A percentile compares a stretch with the other conserved stretches of the same genome.
Evolutionary conservation across 371 early-diverging fungal genomes (phyloP).

Genomic region (Mucor mucedo): DNA sequence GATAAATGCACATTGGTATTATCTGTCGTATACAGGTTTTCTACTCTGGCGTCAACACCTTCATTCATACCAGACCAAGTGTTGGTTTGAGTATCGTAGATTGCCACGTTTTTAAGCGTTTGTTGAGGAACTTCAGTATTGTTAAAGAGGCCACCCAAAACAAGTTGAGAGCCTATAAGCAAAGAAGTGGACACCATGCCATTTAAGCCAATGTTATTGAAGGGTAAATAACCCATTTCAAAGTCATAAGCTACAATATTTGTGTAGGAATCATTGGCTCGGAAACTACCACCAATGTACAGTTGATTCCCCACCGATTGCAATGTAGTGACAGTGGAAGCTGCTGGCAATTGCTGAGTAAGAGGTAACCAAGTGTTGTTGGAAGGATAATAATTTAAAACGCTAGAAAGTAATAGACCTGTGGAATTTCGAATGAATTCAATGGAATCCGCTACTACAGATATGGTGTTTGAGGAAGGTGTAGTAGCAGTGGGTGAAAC

Average conservation of each 20-base stretch:
- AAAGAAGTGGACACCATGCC: conserved; percentile 30
- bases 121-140: conserved; percentile 12
- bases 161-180: conserved; percentile 27
- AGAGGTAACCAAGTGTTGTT: conserved; percentile 35
- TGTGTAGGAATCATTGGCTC: conserved; percentile 25
- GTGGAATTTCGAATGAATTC: conserved; percentile 43
- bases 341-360: conserved; percentile 40
- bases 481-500: conserved; percentile 29
- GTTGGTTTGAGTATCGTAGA: conserved; percentile 23
- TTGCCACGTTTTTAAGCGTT: conserved; percentile 37
- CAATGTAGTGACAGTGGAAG: conserved; percentile 36
- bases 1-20: conserved; percentile 37
- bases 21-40: conserved; percentile 21
- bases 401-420: conserved; percentile 34
- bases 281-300: conserved; percentile 47
- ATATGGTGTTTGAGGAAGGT: conserved; percentile 24
- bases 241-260: conserved; percentile 42
- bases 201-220: conserved; percentile 30
- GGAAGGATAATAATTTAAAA: conserved; percentile 40
- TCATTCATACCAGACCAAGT: conserved; percentile 37
- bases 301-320: conserved; percentile 30
- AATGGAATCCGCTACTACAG: conserved; percentile 37
- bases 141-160: conserved; percentile 43
- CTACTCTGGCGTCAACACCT: conserved; percentile 41
- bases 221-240: conserved; percentile 16